These are phyloP conservation scores for Curvularia sp. DNA, from an alignment of 2,329 filamentous ascomycete genomes.

Conservation along the genomic window DNA sequence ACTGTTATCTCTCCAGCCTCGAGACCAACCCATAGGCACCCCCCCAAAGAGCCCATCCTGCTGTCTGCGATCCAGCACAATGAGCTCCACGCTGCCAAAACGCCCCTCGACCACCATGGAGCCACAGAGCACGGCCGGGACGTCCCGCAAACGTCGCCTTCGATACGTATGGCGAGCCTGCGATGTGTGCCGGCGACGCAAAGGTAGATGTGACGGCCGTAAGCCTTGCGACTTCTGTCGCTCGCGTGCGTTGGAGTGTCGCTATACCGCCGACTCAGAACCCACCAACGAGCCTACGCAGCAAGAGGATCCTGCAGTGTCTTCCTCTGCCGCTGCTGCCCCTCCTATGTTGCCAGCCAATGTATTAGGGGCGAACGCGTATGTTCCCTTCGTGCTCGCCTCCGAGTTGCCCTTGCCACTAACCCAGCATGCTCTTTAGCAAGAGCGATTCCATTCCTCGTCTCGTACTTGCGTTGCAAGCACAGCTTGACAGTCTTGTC, in stretches of 20 bases:
- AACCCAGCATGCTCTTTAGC: conserved; percentile 2
- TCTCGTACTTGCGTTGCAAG: conserved; percentile 1
- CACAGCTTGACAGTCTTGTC: conserved; percentile 1
- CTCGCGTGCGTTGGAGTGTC: conserved; percentile 2
- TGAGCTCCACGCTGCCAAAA: neutral
- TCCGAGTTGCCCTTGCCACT: neutral
- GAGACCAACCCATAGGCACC: neutral
- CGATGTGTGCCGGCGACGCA: conserved; percentile 5
- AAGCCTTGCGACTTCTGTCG: conserved; percentile 2
- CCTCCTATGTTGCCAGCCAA: neutral
- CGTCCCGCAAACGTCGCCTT: conserved; percentile 3
- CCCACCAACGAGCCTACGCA: neutral
- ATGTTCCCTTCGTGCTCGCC: conserved; percentile 1
- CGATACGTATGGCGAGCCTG: conserved; percentile 4
- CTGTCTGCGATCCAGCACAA: neutral
- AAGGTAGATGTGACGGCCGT: neutral
- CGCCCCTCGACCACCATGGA: conserved; percentile 1
- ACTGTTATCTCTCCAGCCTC: conserved; percentile 2
- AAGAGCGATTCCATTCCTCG: conserved; percentile 1
- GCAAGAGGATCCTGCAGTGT: neutral
- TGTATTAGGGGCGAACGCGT: neutral
- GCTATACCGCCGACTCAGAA: conserved; percentile 1
- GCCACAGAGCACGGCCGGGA: neutral
- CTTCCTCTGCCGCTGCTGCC: neutral
- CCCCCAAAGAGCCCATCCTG: neutral